Conservation (phyloP, 345 rosid genomes). For the Eucalyptus shirleyi region DNA sequence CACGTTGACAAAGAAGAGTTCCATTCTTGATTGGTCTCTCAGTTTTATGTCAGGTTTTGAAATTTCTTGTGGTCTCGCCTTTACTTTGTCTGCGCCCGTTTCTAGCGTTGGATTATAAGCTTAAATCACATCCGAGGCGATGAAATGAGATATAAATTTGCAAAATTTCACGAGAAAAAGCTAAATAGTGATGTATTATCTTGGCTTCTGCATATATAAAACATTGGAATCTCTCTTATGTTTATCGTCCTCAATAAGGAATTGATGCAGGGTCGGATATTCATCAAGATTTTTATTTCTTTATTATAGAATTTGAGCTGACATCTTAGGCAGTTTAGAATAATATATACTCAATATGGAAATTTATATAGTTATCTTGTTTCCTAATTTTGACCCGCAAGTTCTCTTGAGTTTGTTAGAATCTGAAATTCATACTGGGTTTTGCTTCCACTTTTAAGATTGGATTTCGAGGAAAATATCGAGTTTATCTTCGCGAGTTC, state of each 20-base stretch:
- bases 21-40: background rate
- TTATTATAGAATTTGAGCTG: too few relatives aligned
- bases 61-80: background rate
- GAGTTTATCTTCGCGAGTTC: background rate
- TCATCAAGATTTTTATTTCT: too few relatives aligned
- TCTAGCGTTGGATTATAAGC: background rate
- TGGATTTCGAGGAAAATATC: background rate
- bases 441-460: background rate
- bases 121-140: background rate
- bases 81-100: background rate
- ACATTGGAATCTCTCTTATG: background rate
- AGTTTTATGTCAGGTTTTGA: background rate
- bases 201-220: background rate
- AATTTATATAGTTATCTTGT: background rate
- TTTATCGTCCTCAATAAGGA: background rate
- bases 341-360: background rate
- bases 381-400: too few relatives aligned
- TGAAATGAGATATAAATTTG: background rate
- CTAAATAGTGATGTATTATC: background rate
- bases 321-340: too few relatives aligned
- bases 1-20: background rate
- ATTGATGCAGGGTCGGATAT: too few relatives aligned
- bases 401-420: background rate
- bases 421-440: background rate
- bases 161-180: background rate